These are phyloP conservation scores for Porphyrellus cyaneotinctus DNA, from an alignment of 768 basidiomycete genomes.

Conservation along the genomic window DNA sequence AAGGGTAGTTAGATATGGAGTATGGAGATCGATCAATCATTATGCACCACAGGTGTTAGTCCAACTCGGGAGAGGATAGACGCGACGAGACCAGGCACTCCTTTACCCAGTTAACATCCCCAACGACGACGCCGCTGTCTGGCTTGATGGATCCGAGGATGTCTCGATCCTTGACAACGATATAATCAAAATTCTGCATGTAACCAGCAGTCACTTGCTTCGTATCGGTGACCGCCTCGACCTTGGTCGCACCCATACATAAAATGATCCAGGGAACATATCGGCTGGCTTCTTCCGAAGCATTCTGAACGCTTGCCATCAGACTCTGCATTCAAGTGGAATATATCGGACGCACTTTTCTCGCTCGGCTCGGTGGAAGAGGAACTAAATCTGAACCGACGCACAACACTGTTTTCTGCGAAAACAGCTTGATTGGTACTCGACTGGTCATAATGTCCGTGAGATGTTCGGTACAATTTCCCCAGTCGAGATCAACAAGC, in stretches of 20 bases:
- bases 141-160: conserved; percentile 26
- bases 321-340: not conserved
- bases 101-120: conserved; percentile 71
- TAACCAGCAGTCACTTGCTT: conserved; percentile 28
- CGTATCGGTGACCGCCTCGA: conserved; percentile 59
- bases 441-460: conserved; percentile 55
- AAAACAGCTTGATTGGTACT: conserved; percentile 56
- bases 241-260: conserved; percentile 69
- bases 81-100: conserved; percentile 67
- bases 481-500: conserved; percentile 47
- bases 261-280: conserved; percentile 63
- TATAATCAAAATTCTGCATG: conserved; percentile 48
- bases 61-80: conserved; percentile 32
- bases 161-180: conserved; percentile 52
- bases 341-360: conserved; percentile 14
- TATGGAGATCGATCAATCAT: conserved; percentile 2
- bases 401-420: conserved; percentile 53
- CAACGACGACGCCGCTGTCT: conserved; percentile 34
- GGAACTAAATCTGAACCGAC: conserved; percentile 56
- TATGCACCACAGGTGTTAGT: not conserved
- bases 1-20: not conserved
- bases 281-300: conserved; percentile 37
- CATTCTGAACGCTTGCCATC: conserved; percentile 17
- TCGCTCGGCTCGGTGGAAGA: conserved; percentile 26
- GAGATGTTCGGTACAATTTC: conserved; percentile 48